Evolutionary conservation across 345 rosid species (phyloP), one percentile per base, ranked within the genome.

Genomic region (Kandelia obovata): DNA sequence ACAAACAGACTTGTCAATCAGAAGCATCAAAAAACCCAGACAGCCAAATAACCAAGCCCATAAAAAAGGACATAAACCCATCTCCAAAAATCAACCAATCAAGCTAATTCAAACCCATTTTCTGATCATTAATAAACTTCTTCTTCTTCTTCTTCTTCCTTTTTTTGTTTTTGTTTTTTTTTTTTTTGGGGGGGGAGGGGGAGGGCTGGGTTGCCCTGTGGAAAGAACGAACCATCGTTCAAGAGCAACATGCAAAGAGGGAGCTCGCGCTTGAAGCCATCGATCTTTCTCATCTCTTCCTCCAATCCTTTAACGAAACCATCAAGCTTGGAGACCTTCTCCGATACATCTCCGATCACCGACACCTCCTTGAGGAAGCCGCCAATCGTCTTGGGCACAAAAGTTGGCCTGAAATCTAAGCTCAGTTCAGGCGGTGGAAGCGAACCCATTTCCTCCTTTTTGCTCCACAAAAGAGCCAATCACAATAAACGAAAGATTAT

Each of bases 191-290:
- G 30, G 30, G 30, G 0, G 3, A 3, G 2, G 3, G 30, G 30
- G 30, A 3, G 30, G 30, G 0, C 4, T 9, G 47, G 17, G 49
- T 4, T 13, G 49, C 49, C 49, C 19, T 43, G 19, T 9, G 8
- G 27, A n/a, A 19, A 27, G 66, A 73, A 82, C 90, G 47, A 73
- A 95, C 97, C 97, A 77, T 92, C 85, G 56, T 84, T 88, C 73
- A 95, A 53, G 64, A 95, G 84, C 65, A 92, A 79, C 82, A 95
- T 80, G 75, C 83, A 91, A 51, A 89, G 84, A 78, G 99, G 99
- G 53, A 95, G 87, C 86, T 95, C 88, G 64, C 92, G 92, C 60
- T 87, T 80, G 69, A 81, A 88, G 21, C 83, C 88, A 43, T 91
- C 85, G 79, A 94, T 90, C 90, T 92, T 95, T 32, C 65, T 79